Conservation (phyloP, 139 green algal species). For the Haematococcus lacustris region DNA sequence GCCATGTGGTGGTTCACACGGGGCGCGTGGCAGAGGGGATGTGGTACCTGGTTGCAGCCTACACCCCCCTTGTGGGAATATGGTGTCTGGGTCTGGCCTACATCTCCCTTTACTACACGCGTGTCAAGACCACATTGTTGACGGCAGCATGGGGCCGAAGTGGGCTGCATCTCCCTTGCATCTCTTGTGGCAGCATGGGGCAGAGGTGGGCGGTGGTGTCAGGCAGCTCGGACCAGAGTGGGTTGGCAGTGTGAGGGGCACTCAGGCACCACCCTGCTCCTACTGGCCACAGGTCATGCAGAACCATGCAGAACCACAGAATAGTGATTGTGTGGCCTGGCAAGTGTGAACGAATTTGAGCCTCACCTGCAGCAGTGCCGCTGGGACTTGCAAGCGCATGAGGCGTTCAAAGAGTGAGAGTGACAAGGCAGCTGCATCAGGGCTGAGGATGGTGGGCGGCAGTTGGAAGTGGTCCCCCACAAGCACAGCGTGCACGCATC, state of each 20-base stretch:
- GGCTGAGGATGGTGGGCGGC: slow-evolving; percentile 58
- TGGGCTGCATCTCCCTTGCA: too few relatives aligned
- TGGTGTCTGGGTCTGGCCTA: too few relatives aligned
- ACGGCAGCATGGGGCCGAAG: too few relatives aligned
- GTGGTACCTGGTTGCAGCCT: too few relatives aligned
- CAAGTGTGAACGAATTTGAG: neutral
- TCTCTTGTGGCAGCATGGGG: neutral
- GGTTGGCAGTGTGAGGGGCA: too few relatives aligned
- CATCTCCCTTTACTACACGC: too few relatives aligned
- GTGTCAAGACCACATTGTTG: too few relatives aligned
- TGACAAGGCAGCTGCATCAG: slow-evolving; percentile 36
- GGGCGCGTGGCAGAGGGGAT: too few relatives aligned
- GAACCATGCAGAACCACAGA: neutral
- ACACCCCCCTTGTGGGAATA: too few relatives aligned
- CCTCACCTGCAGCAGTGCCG: slow-evolving; percentile 41
- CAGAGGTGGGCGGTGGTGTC: neutral
- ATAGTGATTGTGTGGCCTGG: too few relatives aligned
- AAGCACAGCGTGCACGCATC: slow-evolving; percentile 38
- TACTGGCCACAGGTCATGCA: neutral
- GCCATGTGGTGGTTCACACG: too few relatives aligned
- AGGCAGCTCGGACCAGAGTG: neutral
- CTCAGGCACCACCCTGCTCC: too few relatives aligned
- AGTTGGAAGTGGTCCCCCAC: slow-evolving; percentile 83
- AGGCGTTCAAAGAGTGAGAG: slow-evolving; percentile 69
- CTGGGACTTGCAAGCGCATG: slow-evolving; percentile 24